Evolutionary conservation across 805 yeast genomes (phyloP), one percentile per base, ranked within the genome.

Genomic region (Sungouiella thailandica): DNA sequence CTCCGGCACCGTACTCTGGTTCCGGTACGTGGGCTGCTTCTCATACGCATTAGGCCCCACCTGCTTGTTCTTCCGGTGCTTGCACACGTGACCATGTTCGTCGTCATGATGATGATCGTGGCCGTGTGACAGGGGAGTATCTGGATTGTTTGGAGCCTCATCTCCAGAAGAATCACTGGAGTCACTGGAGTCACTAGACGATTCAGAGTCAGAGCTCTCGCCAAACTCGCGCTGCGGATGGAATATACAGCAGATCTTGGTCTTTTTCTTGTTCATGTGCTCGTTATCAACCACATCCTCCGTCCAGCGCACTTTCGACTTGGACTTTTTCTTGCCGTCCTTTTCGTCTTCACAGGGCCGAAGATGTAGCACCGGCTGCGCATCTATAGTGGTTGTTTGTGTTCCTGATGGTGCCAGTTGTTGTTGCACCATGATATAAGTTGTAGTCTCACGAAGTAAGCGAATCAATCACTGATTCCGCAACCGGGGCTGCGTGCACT

Each of bases 211-310:
- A 3, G 53, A 44, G 37, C 48, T 52, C 41, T 76, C 83, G 25
- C 78, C 80, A 43, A 72, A 73, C 34, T 70, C 72, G 15, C 68
- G 63, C 33, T 84, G 79, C 36, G 96, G 93, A 66, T 89, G 83
- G 66, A 77, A 84, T 7, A 85, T 84, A 46, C 95, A 84, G 50
- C 95, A 85, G n/a, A 84, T 82, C 58, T 90, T 90, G 9, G 95
- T 76, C 54, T 87, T 88, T 65, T 93, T 93, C 63, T 77, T 85
- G 52, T 82, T 74, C 83, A 93, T 68, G 52, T 83, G 60, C 60
- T 90, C 98, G 55, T 90, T 90, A 56, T 90, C 97, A 4, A 93
- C 70, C 3, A 86, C 89, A 29, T 80, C 95, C 23, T 82, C 84
- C 6, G 80, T 69, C 96, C 97, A 90, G 33, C 78, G 69, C 0